Conservation (phyloP, 108 stramenopile genomes). For the Chaetoceros tenuissimus region DNA sequence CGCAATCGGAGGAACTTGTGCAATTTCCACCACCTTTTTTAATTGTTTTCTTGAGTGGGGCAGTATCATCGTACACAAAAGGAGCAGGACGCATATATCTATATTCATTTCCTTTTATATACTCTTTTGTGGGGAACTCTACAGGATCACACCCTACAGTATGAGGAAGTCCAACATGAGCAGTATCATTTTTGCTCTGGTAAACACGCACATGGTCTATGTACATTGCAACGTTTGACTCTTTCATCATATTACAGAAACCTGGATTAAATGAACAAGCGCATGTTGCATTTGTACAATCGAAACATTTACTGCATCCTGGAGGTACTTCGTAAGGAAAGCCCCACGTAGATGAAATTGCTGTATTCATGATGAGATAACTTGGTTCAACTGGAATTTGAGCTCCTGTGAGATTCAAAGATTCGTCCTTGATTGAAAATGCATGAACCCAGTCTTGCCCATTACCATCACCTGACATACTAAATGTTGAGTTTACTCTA, state of each 20-base stretch:
- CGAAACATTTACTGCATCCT: conserved; percentile 81
- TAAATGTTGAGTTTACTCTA: conserved; percentile 41
- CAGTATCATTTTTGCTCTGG: conserved; percentile 60
- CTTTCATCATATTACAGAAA: conserved; percentile 82
- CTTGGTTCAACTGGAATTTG: conserved; percentile 91
- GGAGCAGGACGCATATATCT: conserved; percentile 71
- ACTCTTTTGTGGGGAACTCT: conserved; percentile 78
- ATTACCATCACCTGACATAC: conserved; percentile 59
- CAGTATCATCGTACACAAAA: conserved; percentile 65
- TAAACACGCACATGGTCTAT: conserved; percentile 87
- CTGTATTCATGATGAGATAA: conserved; percentile 90
- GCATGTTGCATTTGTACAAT: conserved; percentile 85
- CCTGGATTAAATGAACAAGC: conserved; percentile 72
- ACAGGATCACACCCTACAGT: conserved; percentile 82
- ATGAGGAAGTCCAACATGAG: conserved; percentile 61
- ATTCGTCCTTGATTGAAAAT: conserved; percentile 49
- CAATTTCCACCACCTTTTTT: conserved; percentile 77
- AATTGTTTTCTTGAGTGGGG: conserved; percentile 47
- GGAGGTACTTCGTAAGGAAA: conserved; percentile 80
- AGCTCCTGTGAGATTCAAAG: conserved; percentile 64
- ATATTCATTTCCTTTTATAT: conserved; percentile 81
- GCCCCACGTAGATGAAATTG: conserved; percentile 90
- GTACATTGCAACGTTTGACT: conserved; percentile 65
- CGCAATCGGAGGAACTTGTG: conserved; percentile 63
- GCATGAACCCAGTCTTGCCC: conserved; percentile 80